These are phyloP conservation scores for Conticribra weissflogii DNA, from an alignment of 108 stramenopile genomes.

Conservation along the genomic window DNA sequence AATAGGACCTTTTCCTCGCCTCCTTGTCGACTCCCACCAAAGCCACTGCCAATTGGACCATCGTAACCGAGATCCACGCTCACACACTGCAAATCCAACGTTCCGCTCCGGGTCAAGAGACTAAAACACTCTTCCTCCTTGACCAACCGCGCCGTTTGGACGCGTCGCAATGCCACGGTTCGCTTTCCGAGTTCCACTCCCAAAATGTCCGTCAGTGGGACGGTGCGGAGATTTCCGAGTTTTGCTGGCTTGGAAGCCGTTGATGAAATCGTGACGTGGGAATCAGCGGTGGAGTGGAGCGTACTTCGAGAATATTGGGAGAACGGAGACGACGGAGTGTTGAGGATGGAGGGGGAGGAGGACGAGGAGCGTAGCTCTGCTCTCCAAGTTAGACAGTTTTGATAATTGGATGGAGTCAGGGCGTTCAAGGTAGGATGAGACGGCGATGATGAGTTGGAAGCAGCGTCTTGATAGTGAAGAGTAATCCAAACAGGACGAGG, in stretches of 20 bases:
- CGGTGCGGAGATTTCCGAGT: conserved; percentile 31
- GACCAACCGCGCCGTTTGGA: conserved; percentile 16
- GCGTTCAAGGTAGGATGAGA: background rate
- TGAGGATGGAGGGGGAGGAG: too few species aligned
- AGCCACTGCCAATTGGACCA: background rate
- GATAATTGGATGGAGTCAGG: conserved; percentile 4
- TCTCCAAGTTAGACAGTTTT: conserved; percentile 34
- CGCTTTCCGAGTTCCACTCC: conserved; percentile 28
- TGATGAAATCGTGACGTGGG: background rate
- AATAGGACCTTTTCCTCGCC: background rate
- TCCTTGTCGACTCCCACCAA: background rate
- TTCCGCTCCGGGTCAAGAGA: conserved; percentile 25
- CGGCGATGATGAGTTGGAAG: too few species aligned
- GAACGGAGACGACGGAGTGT: too few species aligned
- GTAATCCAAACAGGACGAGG: conserved; percentile 36
- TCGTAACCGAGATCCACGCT: background rate
- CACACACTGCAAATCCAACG: conserved; percentile 32
- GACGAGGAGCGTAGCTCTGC: conserved; percentile 17
- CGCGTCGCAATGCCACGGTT: conserved; percentile 27
- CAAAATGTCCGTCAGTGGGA: conserved; percentile 16
- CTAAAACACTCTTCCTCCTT: conserved; percentile 32
- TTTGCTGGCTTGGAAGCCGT: background rate
- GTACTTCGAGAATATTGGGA: background rate
- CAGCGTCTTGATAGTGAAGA: conserved; percentile 9
- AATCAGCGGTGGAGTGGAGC: background rate